Percentiles rank a stretch among this genome's conserved stretches.
phyloP scores from a whole-genome alignment of 1,284 basidiomycete genomes.

The Entoloma clypeatum region DNA sequence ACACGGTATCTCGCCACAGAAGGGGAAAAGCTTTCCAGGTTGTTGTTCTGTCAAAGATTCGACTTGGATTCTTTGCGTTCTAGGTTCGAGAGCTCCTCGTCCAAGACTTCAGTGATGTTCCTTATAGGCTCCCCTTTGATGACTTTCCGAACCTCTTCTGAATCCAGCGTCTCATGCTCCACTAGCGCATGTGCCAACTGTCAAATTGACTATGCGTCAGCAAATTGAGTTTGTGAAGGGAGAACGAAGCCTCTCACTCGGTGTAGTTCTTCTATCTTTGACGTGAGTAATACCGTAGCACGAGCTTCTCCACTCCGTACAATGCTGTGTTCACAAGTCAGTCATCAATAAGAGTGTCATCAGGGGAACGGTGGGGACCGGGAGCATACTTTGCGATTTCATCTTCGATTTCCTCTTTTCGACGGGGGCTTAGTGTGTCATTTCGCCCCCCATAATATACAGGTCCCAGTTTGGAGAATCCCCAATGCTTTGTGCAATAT shows the following conservation, averaged over 20 bases:
- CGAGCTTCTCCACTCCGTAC: slow-evolving; percentile 74
- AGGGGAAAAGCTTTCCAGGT: not conserved
- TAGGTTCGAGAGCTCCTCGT: slow-evolving; percentile 48
- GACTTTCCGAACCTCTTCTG: slow-evolving; percentile 83
- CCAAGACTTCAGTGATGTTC: slow-evolving; percentile 58
- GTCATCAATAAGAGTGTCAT: slow-evolving; percentile 1
- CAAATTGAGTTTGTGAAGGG: not conserved
- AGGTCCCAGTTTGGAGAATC: slow-evolving; percentile 86
- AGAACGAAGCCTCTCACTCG: slow-evolving; percentile 49
- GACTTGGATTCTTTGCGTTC: slow-evolving; percentile 15
- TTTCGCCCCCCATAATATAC: slow-evolving; percentile 75
- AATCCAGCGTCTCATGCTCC: slow-evolving; percentile 90
- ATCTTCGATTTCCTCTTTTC: slow-evolving; percentile 79
- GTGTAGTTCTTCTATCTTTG: slow-evolving; percentile 78
- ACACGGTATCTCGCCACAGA: too few species aligned
- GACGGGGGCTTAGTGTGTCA: slow-evolving; percentile 65
- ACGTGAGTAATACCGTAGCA: slow-evolving; percentile 64
- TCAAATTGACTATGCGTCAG: slow-evolving; percentile 3
- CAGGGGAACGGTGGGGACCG: slow-evolving; percentile 6
- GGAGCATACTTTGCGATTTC: slow-evolving; percentile 73
- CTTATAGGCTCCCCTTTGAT: slow-evolving; percentile 78
- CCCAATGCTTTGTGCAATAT: slow-evolving; percentile 54
- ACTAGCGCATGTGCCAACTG: slow-evolving; percentile 86
- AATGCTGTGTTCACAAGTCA: slow-evolving; percentile 44
- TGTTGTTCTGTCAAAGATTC: not conserved